A percentile compares a stretch with the other conserved stretches of the same genome.
phyloP scores from a whole-genome alignment of 805 yeast species.

The Pichia deserticola region DNA sequence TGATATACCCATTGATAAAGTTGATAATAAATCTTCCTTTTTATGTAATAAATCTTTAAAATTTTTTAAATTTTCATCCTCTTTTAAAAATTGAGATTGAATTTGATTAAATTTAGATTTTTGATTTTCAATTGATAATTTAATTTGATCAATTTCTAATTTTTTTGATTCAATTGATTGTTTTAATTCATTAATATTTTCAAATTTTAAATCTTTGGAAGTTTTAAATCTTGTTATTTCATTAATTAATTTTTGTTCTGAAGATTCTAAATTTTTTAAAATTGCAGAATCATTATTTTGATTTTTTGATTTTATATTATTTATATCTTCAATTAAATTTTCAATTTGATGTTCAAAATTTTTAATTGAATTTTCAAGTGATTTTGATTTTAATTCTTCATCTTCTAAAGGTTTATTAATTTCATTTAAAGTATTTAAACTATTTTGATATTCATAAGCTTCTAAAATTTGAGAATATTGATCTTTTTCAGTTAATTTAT shows the following conservation, averaged over 20 bases:
- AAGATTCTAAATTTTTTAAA: slow-evolving; percentile 50
- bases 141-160: slow-evolving; percentile 25
- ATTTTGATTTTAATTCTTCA: slow-evolving; percentile 9
- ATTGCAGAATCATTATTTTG: slow-evolving; percentile 52
- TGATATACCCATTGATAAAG: slow-evolving; percentile 84
- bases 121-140: slow-evolving; percentile 20
- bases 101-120: slow-evolving; percentile 15
- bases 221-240: slow-evolving; percentile 64
- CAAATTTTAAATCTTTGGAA: slow-evolving; percentile 46
- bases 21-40: slow-evolving; percentile 74
- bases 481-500: slow-evolving; percentile 21
- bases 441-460: slow-evolving; percentile 22
- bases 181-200: slow-evolving; percentile 51
- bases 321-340: slow-evolving; percentile 47
- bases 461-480: slow-evolving; percentile 5
- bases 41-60: slow-evolving; percentile 42
- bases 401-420: slow-evolving; percentile 1
- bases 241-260: slow-evolving; percentile 51
- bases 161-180: slow-evolving; percentile 29
- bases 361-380: slow-evolving; percentile 35
- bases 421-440: slow-evolving; percentile 18
- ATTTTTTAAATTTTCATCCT: slow-evolving; percentile 37
- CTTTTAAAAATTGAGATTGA: slow-evolving; percentile 38
- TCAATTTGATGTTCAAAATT: slow-evolving; percentile 38
- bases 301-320: slow-evolving; percentile 43